Percentiles rank a stretch among this genome's conserved stretches.
Conservation (phyloP, 78 protist species). For the Dictyostelium capitatum region DNA sequence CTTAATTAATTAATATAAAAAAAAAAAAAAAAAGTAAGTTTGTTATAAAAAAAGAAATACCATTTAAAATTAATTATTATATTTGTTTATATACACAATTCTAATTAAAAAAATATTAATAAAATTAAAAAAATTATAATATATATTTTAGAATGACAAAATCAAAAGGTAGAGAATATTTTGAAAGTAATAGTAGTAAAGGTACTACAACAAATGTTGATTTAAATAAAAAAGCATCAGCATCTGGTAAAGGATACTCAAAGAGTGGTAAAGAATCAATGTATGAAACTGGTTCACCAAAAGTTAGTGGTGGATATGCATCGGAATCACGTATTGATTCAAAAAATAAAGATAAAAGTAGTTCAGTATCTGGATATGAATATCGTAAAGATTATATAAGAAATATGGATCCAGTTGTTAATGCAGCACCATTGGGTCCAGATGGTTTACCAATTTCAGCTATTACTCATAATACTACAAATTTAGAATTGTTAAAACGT, state of each 20-base stretch:
- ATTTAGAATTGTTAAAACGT: conserved; percentile 34
- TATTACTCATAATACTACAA: background rate
- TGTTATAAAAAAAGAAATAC: too few relatives aligned
- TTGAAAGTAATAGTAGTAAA: background rate
- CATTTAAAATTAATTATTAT: too few relatives aligned
- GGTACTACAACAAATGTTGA: background rate
- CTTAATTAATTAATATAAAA: too few relatives aligned
- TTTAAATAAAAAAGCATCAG: background rate
- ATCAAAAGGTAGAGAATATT: conserved; percentile 35
- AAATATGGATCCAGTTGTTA: background rate
- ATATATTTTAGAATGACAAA: conserved; percentile 7
- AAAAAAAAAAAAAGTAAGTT: too few relatives aligned
- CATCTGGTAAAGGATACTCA: background rate
- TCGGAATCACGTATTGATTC: conserved; percentile 2
- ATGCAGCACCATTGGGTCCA: conserved; percentile 33
- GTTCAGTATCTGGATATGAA: conserved; percentile 33
- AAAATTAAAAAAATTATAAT: too few relatives aligned
- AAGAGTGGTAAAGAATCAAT: conserved; percentile 7
- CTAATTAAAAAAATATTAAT: too few relatives aligned
- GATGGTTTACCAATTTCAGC: conserved; percentile 61
- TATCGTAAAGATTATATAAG: conserved; percentile 32
- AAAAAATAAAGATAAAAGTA: background rate
- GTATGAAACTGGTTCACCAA: conserved; percentile 16
- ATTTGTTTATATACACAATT: too few relatives aligned
- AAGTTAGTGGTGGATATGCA: background rate